A percentile compares a stretch with the other conserved stretches of the same genome.
Evolutionary conservation across 345 rosid genomes (phyloP).

Genomic region (Gossypium longicalyx): DNA sequence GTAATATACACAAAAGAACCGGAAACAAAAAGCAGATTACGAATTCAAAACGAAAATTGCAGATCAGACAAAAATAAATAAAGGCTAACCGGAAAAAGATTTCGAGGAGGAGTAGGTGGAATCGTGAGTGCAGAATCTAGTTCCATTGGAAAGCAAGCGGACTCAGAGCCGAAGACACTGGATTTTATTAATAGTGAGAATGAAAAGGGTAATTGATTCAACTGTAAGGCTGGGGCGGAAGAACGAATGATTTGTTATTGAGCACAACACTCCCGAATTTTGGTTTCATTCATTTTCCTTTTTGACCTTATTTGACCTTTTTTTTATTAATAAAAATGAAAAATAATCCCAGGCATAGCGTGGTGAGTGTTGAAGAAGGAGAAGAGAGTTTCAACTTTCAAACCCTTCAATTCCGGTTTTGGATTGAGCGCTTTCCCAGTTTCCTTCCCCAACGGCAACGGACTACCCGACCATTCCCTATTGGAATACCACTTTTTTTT

Average conservation of each 20-base stretch:
- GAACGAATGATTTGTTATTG: background rate
- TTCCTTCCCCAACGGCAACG: background rate
- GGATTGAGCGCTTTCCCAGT: background rate
- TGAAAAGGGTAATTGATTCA: no score
- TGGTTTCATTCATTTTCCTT: background rate
- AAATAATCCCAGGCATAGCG: background rate
- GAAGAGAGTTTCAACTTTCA: background rate
- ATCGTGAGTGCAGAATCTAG: background rate
- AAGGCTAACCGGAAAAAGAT: background rate
- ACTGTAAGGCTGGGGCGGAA: background rate
- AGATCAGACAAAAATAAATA: no score
- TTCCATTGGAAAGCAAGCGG: background rate
- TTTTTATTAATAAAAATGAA: no score
- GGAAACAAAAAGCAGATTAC: background rate
- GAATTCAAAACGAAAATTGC: background rate
- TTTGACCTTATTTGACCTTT: background rate
- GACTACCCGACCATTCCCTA: background rate
- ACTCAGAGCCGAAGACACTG: background rate
- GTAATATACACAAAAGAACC: no score
- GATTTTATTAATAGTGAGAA: no score
- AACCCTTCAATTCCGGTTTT: background rate
- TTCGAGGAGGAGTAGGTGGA: background rate
- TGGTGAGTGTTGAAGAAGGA: background rate
- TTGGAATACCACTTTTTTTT: no score
- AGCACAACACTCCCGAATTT: background rate